Evolutionary conservation across 345 rosid genomes (phyloP), one percentile per base, ranked within the genome.

Genomic region (Lepidium aucheri): DNA sequence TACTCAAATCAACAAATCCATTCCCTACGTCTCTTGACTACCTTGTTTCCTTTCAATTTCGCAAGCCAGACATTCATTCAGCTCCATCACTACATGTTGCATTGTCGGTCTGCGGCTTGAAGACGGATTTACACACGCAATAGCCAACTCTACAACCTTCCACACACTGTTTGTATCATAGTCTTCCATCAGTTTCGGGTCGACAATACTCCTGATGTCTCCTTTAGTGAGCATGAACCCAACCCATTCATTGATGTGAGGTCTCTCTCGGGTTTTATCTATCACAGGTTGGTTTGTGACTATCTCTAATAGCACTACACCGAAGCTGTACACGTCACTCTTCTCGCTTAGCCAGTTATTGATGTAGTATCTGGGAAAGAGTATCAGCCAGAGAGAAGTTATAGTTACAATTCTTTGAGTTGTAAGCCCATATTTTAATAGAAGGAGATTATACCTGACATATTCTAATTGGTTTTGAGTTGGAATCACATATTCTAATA

Each of bases 311-410:
- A 84, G 64, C 22, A 84, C 84, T 32, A 78, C 30, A 12, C 88
- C 86, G 13, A 84, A 84, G 44, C 83, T 76, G 16, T 77, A 84
- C 0, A 81, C 72, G 12, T 84, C 84, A 33, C 73, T 79, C 62
- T 76, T 76, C 34, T 78, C 74, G 2, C 76, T 78, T 39, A 78
- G 42, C 55, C 60, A n/a, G n/a, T n/a, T n/a, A n/a, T n/a, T n/a
- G n/a, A n/a, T n/a, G n/a, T n/a, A n/a, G n/a, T n/a, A n/a, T n/a
- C n/a, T n/a, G n/a, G n/a, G n/a, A n/a, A n/a, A n/a, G n/a, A n/a
- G n/a, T n/a, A n/a, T n/a, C n/a, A n/a, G n/a, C n/a, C n/a, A n/a
- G n/a, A n/a, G n/a, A n/a, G n/a, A n/a, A n/a, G n/a, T n/a, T n/a
- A n/a, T n/a, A n/a, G n/a, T n/a, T n/a, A n/a, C n/a, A n/a, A n/a